Conservation (phyloP, 805 yeast genomes). For the Yarrowia sp. region DNA sequence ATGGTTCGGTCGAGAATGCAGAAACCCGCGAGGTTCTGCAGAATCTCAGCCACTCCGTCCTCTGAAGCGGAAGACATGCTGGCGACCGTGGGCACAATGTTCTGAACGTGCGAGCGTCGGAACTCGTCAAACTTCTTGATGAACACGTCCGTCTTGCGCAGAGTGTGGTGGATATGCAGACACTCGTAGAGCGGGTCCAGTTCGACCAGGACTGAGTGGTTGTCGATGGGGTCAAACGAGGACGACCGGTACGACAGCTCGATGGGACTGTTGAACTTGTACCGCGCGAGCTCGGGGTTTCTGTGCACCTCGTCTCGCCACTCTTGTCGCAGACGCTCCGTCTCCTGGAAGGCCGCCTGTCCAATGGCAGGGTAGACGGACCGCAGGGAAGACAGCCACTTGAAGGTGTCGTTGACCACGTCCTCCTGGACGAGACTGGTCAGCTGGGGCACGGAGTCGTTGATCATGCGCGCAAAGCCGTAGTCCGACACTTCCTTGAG, state of each 20-base stretch:
- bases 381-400: constrained; percentile 59
- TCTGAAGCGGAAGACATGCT: constrained; percentile 53
- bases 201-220: constrained; percentile 58
- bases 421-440: constrained; percentile 76
- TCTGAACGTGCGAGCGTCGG: constrained; percentile 70
- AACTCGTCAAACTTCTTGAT: constrained; percentile 72
- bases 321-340: constrained; percentile 61
- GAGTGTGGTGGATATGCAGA: constrained; percentile 76
- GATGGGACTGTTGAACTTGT: constrained; percentile 83
- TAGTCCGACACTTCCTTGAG: constrained; percentile 70
- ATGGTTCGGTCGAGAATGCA: constrained; percentile 76
- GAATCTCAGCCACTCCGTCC: constrained; percentile 39
- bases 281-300: constrained; percentile 58
- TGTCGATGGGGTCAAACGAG: constrained; percentile 58
- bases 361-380: constrained; percentile 60
- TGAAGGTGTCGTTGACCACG: constrained; percentile 60
- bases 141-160: constrained; percentile 69
- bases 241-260: constrained; percentile 76
- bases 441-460: constrained; percentile 77
- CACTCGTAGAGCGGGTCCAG: constrained; percentile 83
- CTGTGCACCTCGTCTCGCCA: constrained; percentile 62
- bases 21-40: constrained; percentile 70
- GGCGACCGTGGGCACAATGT: constrained; percentile 67
- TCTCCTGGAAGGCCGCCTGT: constrained; percentile 59
- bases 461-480: constrained; percentile 75